phyloP scores from a whole-genome alignment of 768 basidiomycete species.

The Lentinus brumalis region DNA sequence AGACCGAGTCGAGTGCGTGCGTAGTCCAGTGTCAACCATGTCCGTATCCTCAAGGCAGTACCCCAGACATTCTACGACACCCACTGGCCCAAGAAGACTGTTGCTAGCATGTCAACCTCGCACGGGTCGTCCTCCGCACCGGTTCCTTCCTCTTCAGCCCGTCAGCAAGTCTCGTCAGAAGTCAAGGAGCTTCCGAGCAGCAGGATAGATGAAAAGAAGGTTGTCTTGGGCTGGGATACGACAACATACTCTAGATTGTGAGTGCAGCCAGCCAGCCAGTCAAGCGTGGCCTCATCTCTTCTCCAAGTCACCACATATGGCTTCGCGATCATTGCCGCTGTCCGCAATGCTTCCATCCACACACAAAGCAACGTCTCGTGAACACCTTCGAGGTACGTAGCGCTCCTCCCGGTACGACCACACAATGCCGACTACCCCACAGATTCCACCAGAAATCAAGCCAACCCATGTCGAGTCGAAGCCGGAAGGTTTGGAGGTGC shows the following conservation, averaged over 20 bases:
- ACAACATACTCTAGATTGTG: constrained; percentile 78
- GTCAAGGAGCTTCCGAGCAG: constrained; percentile 28
- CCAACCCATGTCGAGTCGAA: constrained; percentile 61
- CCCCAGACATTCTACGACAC: too few species aligned
- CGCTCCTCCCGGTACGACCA: not conserved
- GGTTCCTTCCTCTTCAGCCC: not conserved
- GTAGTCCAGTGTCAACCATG: too few species aligned
- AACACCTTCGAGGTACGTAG: constrained; percentile 74
- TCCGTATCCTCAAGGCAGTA: too few species aligned
- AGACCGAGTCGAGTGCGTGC: too few species aligned
- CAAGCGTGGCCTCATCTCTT: not conserved
- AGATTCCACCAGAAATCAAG: constrained; percentile 79
- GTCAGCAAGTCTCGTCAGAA: not conserved
- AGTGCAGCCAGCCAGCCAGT: constrained; percentile 30
- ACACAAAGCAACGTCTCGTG: constrained; percentile 88
- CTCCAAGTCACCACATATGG: constrained; percentile 83
- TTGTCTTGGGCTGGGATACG: constrained; percentile 74
- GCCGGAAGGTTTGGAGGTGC: constrained; percentile 66
- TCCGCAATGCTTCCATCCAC: constrained; percentile 78
- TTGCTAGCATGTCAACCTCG: not conserved
- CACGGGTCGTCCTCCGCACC: not conserved
- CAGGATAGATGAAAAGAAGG: constrained; percentile 58
- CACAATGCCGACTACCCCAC: not conserved
- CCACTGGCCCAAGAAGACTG: too few species aligned
- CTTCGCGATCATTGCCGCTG: constrained; percentile 93